A percentile compares a stretch with the other conserved stretches of the same genome.
Conservation (phyloP, 1,139 yeast species). For the Yamadazyma diospyri region DNA sequence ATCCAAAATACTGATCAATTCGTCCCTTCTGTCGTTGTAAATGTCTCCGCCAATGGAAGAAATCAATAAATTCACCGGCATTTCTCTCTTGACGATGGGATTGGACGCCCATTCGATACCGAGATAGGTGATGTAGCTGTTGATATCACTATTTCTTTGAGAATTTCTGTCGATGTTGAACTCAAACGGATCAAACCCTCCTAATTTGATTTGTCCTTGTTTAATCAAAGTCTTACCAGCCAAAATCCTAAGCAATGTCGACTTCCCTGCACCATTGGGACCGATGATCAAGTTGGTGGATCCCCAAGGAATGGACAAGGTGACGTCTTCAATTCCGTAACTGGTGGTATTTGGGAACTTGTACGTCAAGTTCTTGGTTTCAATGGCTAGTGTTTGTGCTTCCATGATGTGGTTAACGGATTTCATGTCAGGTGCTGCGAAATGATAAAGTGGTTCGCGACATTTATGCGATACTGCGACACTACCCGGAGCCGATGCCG, state of each 20-base stretch:
- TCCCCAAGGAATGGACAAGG: slow-evolving; percentile 60
- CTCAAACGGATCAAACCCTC: slow-evolving; percentile 84
- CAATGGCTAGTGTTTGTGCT: slow-evolving; percentile 45
- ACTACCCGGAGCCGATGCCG: no score
- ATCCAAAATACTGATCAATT: slow-evolving; percentile 70
- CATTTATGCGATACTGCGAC: no score
- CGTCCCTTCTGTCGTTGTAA: slow-evolving; percentile 72
- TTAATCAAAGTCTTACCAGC: slow-evolving; percentile 91
- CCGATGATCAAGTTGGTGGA: slow-evolving; percentile 80
- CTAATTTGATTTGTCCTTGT: slow-evolving; percentile 62
- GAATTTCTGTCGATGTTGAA: slow-evolving; percentile 46
- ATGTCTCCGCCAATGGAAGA: slow-evolving; percentile 80
- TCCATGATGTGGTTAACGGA: no score
- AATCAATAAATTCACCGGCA: slow-evolving; percentile 75
- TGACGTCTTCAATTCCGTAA: slow-evolving; percentile 67
- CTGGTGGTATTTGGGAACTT: slow-evolving; percentile 59
- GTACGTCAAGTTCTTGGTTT: slow-evolving; percentile 64
- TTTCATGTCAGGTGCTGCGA: no score
- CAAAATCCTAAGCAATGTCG: slow-evolving; percentile 74
- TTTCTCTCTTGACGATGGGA: slow-evolving; percentile 84
- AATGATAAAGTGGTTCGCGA: no score
- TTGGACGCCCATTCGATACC: slow-evolving; percentile 99
- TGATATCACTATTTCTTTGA: slow-evolving; percentile 43
- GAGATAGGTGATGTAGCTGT: slow-evolving; percentile 60
- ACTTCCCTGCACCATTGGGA: slow-evolving; percentile 97